Conservation (phyloP, 2,329 filamentous ascomycete species). For the Fusarium devonianum region DNA sequence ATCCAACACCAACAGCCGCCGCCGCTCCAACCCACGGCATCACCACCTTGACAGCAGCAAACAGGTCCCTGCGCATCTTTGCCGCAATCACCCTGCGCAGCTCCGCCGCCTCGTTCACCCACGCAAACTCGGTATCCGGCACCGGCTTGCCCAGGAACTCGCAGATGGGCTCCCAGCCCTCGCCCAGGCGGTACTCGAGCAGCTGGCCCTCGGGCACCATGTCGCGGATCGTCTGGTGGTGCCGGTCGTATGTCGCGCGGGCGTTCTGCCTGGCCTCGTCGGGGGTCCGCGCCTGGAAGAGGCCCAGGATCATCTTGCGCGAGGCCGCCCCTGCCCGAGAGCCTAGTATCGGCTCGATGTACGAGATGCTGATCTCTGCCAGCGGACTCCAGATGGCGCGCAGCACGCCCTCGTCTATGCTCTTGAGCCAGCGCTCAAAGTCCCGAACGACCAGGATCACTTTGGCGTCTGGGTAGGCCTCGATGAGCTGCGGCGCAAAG, state of each 20-base stretch:
- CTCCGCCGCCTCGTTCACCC: conserved; percentile 43
- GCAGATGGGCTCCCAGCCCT: conserved; percentile 50
- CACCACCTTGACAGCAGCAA: conserved; percentile 6
- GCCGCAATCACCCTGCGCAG: conserved; percentile 14
- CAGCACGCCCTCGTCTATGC: conserved; percentile 43
- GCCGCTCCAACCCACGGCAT: conserved; percentile 30
- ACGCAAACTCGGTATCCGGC: conserved; percentile 44
- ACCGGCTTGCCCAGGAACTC: conserved; percentile 45
- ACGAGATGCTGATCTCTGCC: conserved; percentile 24
- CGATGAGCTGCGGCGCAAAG: conserved; percentile 42
- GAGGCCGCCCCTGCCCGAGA: conserved; percentile 35
- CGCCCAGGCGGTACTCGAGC: conserved; percentile 43
- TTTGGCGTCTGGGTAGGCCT: conserved; percentile 45
- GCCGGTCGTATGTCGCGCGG: conserved; percentile 40
- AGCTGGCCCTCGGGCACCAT: conserved; percentile 38
- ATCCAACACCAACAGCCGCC: conserved; percentile 15
- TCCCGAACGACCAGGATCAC: conserved; percentile 45
- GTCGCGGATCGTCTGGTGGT: conserved; percentile 42
- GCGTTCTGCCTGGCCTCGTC: conserved; percentile 37
- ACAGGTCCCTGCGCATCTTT: conserved; percentile 15
- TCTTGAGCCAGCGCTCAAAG: conserved; percentile 44
- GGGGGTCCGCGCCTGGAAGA: conserved; percentile 34
- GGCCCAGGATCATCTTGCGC: conserved; percentile 42
- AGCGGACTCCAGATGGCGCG: conserved; percentile 35
- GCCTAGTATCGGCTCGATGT: conserved; percentile 45